Percentiles rank a stretch among this genome's conserved stretches.
These are phyloP conservation scores for Halenospora varia DNA, from an alignment of 495 filamentous ascomycete species.

Conservation along the genomic window DNA sequence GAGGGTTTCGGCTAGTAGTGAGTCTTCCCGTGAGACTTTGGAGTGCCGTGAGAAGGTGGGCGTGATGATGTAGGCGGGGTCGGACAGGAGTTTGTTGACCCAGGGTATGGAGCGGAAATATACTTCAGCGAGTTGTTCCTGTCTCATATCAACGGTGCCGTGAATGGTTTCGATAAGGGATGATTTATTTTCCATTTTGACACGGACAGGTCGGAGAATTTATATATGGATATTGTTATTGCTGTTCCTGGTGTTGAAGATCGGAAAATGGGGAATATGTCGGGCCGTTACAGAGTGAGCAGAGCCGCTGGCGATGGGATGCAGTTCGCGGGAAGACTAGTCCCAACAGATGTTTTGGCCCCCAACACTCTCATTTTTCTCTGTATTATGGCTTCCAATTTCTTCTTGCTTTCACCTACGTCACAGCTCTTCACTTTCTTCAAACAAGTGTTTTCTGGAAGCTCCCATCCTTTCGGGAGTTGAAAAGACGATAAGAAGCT, in stretches of 20 bases:
- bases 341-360: background rate
- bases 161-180: conserved; percentile 2
- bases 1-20: conserved; percentile 52
- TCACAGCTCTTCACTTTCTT: no score
- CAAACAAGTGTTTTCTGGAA: no score
- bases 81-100: conserved; percentile 45
- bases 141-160: background rate
- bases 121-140: conserved; percentile 30
- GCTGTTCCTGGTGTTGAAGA: no score
- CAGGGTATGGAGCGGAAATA: conserved; percentile 54
- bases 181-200: no score
- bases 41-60: conserved; percentile 35
- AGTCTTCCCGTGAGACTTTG: conserved; percentile 46
- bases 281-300: background rate
- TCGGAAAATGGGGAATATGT: background rate
- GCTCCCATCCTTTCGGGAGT: no score
- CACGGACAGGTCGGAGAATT: no score
- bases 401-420: background rate
- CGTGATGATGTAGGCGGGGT: conserved; percentile 33
- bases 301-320: background rate
- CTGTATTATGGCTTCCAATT: background rate
- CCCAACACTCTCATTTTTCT: background rate
- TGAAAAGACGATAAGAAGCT: no score
- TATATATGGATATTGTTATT: no score
- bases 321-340: background rate